Conservation (phyloP, 2,329 filamentous ascomycete species). For the Ophiostoma sp. region DNA sequence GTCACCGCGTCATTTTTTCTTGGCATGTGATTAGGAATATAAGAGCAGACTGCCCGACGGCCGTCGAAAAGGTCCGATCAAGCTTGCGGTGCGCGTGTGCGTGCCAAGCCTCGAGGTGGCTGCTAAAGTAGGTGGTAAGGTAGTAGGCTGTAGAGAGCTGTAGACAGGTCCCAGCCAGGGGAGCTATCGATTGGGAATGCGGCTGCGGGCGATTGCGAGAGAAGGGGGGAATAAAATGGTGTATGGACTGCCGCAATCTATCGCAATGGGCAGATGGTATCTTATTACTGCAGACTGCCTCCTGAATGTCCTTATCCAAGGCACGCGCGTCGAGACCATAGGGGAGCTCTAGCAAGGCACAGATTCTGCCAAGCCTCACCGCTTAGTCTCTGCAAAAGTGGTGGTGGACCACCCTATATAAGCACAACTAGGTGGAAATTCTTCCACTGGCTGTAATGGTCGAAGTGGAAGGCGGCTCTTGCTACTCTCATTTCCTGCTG, state of each 20-base stretch:
- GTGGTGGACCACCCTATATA: constrained; percentile 20
- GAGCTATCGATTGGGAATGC: not conserved
- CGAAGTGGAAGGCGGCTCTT: constrained; percentile 35
- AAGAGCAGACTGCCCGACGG: not conserved
- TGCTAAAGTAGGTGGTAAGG: not conserved
- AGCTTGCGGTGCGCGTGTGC: not conserved
- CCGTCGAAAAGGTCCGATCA: not conserved
- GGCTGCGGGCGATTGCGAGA: not conserved
- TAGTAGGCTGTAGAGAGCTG: no score
- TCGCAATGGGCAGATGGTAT: not conserved
- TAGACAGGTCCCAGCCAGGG: not conserved
- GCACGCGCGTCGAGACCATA: not conserved
- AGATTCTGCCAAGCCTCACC: constrained; percentile 19
- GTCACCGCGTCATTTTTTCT: constrained; percentile 20
- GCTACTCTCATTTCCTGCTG: constrained; percentile 43
- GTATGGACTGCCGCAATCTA: not conserved
- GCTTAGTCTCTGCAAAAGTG: not conserved
- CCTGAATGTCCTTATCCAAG: not conserved
- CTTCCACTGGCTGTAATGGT: constrained; percentile 28
- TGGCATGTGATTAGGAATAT: constrained; percentile 5
- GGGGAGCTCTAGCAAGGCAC: not conserved
- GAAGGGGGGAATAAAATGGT: not conserved
- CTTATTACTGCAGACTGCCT: not conserved
- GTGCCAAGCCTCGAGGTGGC: constrained; percentile 4
- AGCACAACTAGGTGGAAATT: not conserved